Base-by-base conservation (phyloP, 2,329 filamentous ascomycete genomes). In the Beauveria sp. region DNA sequence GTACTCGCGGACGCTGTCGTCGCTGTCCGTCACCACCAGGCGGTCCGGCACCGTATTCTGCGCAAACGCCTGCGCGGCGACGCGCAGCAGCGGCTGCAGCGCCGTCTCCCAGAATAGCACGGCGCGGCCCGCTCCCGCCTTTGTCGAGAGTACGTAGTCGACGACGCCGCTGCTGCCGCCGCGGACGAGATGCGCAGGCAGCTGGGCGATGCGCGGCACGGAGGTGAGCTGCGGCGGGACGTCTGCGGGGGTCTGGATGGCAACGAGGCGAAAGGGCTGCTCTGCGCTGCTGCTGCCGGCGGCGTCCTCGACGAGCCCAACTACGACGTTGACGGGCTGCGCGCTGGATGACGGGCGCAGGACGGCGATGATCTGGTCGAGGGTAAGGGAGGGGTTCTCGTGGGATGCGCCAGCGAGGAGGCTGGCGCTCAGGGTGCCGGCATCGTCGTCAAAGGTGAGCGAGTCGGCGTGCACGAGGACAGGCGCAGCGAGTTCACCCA, bases 71-170 rank as follows among this genome's bases (percentile, higher is more conserved):
- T 47, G 66, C 55, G 60, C 78, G 2, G 84, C 66, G 2, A 75
- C 66, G 18, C 67, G 67, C 51, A 90, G 76, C 1, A 90, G 70
- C 1, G 84, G 86, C 58, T 74, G 72, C 18, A 92, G 67, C 0
- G 85, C 77, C 4, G 72, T 63, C 1, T 81, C 69, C 72, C 82
- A 90, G 65, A 88, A 85, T 1, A 68, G 64, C 34, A 75, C 70
- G 0, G 88, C 85, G 16, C 77, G 76, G 1, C 84, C 80, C 1
- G 80, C 81, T 16, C 89, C 89, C 0, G 89, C 90, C 22, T 77
- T 76, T 0, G 81, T 85, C 1, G 89, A 92, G 20, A 92, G 79
- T 24, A 92, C 71, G 20, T 91, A 77, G 66, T 90, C 80, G n/a
- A 87, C 70, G 14, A 44, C 24, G 16, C 20, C 22, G 54, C 44